Conservation (phyloP, 129 eudicot species). For the Scalesia atractyloides region DNA sequence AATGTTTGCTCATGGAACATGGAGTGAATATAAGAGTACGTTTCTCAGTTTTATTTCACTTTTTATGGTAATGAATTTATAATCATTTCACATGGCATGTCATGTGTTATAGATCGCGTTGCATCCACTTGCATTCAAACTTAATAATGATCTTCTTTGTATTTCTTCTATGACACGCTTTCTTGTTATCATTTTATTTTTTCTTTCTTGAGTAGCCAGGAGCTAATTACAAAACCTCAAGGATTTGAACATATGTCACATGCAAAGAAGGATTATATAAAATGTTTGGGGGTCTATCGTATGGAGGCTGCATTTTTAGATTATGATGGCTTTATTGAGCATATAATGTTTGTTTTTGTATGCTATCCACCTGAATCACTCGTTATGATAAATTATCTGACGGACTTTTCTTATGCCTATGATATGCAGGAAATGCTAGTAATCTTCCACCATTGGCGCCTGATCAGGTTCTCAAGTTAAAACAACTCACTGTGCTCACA, state of each 20-base stretch:
- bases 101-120: no score
- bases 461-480: constrained; percentile 76
- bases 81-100: neutral
- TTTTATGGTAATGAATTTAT: neutral
- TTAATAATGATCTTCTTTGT: neutral
- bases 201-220: no score
- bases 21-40: constrained; percentile 95
- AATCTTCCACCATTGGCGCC: constrained; percentile 69
- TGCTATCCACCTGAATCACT: neutral
- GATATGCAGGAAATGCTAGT: constrained; percentile 51
- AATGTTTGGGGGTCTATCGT: neutral
- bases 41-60: neutral
- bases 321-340: neutral
- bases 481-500: constrained; percentile 85
- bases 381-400: neutral
- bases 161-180: no score
- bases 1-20: constrained; percentile 90
- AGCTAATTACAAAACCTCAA: neutral
- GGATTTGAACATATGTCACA: neutral
- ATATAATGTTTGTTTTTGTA: constrained; percentile 1
- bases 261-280: neutral
- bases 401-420: neutral
- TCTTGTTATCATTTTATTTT: no score
- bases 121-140: no score
- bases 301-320: constrained; percentile 12